Conservation (phyloP, 129 eudicot species). For the Glebionis coronaria region DNA sequence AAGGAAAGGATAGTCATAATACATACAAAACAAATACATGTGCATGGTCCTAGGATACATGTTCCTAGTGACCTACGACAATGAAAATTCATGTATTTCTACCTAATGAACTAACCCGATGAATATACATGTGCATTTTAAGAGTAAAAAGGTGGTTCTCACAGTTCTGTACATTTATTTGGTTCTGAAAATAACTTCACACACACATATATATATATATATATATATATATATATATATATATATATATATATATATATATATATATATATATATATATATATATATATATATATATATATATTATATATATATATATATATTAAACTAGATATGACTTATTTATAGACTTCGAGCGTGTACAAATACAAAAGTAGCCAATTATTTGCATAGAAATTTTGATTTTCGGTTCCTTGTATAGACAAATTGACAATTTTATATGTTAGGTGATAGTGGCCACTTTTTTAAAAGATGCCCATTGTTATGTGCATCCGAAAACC, state of each 20-base stretch:
- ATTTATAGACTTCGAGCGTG: too few species aligned
- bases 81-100: too few species aligned
- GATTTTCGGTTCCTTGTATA: background rate
- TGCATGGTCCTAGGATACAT: too few species aligned
- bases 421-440: background rate
- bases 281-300: too few species aligned
- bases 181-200: background rate
- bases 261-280: conserved; percentile 1
- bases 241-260: background rate
- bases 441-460: background rate
- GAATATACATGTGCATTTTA: background rate
- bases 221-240: background rate
- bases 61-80: too few species aligned
- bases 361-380: too few species aligned
- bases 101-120: too few species aligned
- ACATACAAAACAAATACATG: too few species aligned
- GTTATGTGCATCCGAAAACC: background rate
- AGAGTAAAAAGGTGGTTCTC: too few species aligned
- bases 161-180: too few species aligned
- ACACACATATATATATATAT: background rate
- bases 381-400: too few species aligned
- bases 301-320: background rate
- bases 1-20: too few species aligned
- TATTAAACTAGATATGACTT: background rate
- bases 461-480: background rate